Base-by-base conservation (phyloP, 177 flowering plant genomes). In the Vitis hybrid region DNA sequence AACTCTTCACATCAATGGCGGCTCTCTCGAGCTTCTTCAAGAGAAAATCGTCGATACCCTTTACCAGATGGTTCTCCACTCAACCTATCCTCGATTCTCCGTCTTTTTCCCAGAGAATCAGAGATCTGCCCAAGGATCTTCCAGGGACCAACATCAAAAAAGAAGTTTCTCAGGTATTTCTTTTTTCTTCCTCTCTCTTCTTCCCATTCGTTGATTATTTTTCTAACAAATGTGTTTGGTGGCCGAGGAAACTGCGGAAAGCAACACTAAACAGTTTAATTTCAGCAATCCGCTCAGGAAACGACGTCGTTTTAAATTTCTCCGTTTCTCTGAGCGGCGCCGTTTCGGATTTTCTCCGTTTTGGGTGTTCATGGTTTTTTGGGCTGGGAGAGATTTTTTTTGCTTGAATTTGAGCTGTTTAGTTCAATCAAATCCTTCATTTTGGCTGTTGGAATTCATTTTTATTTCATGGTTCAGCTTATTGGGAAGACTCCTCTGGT, bases 401-500 rank as follows among this genome's bases (percentile, higher is more conserved):
- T 61, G 34, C 7, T 1, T 49, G 19, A 7, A 23, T 61, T n/a
- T 59, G 11, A 1, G 56, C 52, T 4, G 15, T 2, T 51, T 56
- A n/a, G 10, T 2, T 23, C 8, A 30, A 50, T 8, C 48, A 52
- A 19, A 8, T 6, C 32, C 45, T 34, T 34, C 8, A 6, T 34
- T 34, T 34, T 6, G 45, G 8, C 7, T 34, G 45, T 34, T 34
- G 45, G 45, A 34, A 34, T 34, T 34, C 45, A 34, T 34, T 34
- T 5, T 34, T 34, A 0, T 34, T 51, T 45, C 15, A 51, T 58
- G 19, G 74, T 80, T 74, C 90, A 95, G 99, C 78, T 95, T 6
- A 85, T 95, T 67, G 99, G 99, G 62, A 89, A 69, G 69, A 95
- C 98, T 13, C 97, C 99, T 2, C 81, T 93, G 23, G 98, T 93